phyloP scores from a whole-genome alignment of 176 grass and related monocot species.

The Raddia guianensis region DNA sequence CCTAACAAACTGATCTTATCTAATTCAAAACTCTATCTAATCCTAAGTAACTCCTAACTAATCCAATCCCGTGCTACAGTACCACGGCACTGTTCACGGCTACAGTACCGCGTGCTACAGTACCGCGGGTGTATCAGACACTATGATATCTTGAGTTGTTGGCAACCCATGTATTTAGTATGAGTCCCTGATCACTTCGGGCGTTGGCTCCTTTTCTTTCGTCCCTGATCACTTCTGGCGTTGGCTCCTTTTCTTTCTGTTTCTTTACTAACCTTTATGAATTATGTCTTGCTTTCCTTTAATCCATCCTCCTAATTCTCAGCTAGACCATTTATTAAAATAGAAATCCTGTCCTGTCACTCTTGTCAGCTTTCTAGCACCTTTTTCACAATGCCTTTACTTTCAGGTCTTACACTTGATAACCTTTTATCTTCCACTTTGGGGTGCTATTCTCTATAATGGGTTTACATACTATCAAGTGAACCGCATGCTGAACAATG shows the following conservation, averaged over 20 bases:
- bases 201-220: not conserved
- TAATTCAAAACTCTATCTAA: too few species aligned
- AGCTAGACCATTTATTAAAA: slow-evolving; percentile 6
- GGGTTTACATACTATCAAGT: slow-evolving; percentile 95
- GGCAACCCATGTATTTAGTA: not conserved
- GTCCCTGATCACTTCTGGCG: too few species aligned
- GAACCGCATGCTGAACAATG: slow-evolving; percentile 91
- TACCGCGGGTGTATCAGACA: too few species aligned
- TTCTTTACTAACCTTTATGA: not conserved
- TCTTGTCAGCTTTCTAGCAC: slow-evolving; percentile 6
- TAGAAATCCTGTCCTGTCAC: not conserved
- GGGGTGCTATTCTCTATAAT: slow-evolving; percentile 98
- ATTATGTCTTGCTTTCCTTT: not conserved
- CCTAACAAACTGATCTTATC: too few species aligned
- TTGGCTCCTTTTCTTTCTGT: not conserved
- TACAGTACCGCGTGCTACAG: too few species aligned
- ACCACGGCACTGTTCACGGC: too few species aligned
- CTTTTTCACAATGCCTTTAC: slow-evolving; percentile 22
- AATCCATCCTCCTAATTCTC: not conserved
- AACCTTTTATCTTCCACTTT: slow-evolving; percentile 95
- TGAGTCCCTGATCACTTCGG: not conserved
- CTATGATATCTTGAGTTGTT: slow-evolving; percentile 4
- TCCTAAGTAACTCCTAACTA: too few species aligned
- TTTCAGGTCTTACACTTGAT: slow-evolving; percentile 78
- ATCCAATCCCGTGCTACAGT: too few species aligned